These are phyloP conservation scores for Moesziomyces sp. DNA, from an alignment of 1,284 basidiomycete genomes.

Conservation along the genomic window DNA sequence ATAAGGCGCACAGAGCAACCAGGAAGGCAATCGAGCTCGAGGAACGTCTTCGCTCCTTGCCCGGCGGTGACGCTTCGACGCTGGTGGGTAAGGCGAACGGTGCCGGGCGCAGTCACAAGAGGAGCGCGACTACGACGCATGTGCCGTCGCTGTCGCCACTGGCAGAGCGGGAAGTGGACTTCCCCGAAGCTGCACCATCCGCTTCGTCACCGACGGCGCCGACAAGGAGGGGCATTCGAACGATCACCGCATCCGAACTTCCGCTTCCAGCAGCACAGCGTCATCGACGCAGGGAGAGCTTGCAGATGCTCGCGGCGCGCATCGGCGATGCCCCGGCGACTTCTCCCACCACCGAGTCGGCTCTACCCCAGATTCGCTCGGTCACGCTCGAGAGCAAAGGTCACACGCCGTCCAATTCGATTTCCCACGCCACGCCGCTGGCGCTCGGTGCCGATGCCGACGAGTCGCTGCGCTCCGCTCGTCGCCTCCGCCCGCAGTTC, in stretches of 20 bases:
- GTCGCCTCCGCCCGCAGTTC: conserved; percentile 28
- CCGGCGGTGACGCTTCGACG: neutral
- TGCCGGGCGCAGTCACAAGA: conserved; percentile 13
- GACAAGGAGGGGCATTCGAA: conserved; percentile 33
- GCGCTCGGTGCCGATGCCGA: conserved; percentile 2
- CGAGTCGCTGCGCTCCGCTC: conserved; percentile 4
- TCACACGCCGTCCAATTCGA: conserved; percentile 29
- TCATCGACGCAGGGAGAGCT: conserved; percentile 29
- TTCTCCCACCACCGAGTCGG: neutral
- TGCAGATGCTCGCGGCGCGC: conserved; percentile 47
- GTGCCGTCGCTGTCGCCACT: conserved; percentile 40
- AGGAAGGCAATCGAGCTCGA: conserved; percentile 48
- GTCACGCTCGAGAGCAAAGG: conserved; percentile 27
- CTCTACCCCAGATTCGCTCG: conserved; percentile 8
- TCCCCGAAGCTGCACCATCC: conserved; percentile 2
- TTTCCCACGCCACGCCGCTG: conserved; percentile 10
- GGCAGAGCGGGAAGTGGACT: conserved; percentile 30
- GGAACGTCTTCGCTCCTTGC: conserved; percentile 10
- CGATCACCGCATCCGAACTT: conserved; percentile 30
- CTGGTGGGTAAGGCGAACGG: neutral
- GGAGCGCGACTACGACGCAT: conserved; percentile 36
- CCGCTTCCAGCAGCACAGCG: conserved; percentile 35
- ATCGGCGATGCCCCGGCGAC: conserved; percentile 14
- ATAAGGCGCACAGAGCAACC: conserved; percentile 47
- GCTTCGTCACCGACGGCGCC: conserved; percentile 1